phyloP scores from a whole-genome alignment of 2,329 filamentous ascomycete genomes.

The Pseudocercospora fijiensis region DNA sequence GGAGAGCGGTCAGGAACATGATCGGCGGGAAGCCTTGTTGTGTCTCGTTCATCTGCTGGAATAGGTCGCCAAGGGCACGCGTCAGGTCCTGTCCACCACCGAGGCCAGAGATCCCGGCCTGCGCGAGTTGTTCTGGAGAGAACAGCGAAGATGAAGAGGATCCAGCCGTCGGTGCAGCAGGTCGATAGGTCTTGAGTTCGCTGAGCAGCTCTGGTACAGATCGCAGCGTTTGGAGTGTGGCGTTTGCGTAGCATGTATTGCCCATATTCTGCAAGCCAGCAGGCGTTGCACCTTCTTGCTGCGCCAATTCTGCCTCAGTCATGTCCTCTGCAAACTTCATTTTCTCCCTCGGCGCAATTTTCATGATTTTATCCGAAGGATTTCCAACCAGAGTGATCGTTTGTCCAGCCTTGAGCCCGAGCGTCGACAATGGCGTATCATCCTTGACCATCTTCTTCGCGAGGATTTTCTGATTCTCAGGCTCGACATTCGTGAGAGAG shows the following conservation, averaged over 20 bases:
- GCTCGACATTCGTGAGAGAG: constrained; percentile 92
- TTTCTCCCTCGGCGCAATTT: constrained; percentile 70
- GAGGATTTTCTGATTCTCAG: constrained; percentile 92
- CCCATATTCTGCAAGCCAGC: constrained; percentile 88
- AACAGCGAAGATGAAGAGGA: constrained; percentile 34
- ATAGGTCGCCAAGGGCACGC: constrained; percentile 74
- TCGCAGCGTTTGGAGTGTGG: constrained; percentile 86
- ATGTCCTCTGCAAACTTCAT: constrained; percentile 95
- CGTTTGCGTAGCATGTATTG: constrained; percentile 98
- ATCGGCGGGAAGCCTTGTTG: constrained; percentile 83
- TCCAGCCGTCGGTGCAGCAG: constrained; percentile 24
- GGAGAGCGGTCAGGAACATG: constrained; percentile 77
- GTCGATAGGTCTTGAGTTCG: constrained; percentile 65
- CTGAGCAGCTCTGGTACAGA: constrained; percentile 88
- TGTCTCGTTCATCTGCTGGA: constrained; percentile 84
- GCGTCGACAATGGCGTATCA: constrained; percentile 79
- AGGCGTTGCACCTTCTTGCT: constrained; percentile 78
- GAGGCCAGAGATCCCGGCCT: constrained; percentile 59
- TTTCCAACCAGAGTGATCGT: constrained; percentile 96
- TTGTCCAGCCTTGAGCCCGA: constrained; percentile 83
- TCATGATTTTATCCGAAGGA: constrained; percentile 64
- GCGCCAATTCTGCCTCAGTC: constrained; percentile 88
- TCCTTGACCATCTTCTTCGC: constrained; percentile 95
- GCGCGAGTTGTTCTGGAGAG: constrained; percentile 40
- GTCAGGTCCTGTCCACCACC: constrained; percentile 69